phyloP scores from a whole-genome alignment of 805 yeast species.

The Candida palmyrensis region DNA sequence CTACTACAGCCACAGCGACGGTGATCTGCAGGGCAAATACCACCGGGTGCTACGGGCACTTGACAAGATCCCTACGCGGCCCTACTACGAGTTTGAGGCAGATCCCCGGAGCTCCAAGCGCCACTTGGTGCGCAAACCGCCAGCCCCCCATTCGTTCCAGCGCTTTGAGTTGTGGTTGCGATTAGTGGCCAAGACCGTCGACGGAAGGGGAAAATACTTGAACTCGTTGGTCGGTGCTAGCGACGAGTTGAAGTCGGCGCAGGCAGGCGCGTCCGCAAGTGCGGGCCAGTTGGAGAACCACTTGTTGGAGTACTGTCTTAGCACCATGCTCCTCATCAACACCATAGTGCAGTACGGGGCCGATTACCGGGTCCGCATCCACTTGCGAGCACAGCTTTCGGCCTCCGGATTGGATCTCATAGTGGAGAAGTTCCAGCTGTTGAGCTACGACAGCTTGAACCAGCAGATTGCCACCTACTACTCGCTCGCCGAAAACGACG shows the following conservation, averaged over 20 bases:
- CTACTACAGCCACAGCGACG: constrained; percentile 26
- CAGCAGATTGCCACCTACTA: constrained; percentile 64
- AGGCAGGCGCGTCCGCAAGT: constrained; percentile 31
- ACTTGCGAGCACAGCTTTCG: constrained; percentile 55
- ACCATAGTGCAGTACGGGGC: constrained; percentile 50
- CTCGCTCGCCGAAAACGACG: constrained; percentile 52
- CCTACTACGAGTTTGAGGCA: constrained; percentile 34
- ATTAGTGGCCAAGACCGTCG: constrained; percentile 60
- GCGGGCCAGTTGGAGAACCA: constrained; percentile 53
- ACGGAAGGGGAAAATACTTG: constrained; percentile 77
- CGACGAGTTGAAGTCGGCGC: constrained; percentile 59
- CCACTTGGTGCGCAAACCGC: constrained; percentile 31
- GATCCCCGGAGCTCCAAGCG: constrained; percentile 10
- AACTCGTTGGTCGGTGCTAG: constrained; percentile 93
- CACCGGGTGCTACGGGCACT: constrained; percentile 53
- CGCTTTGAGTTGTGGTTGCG: constrained; percentile 70
- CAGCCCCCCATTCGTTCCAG: constrained; percentile 31
- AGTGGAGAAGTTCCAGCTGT: constrained; percentile 44
- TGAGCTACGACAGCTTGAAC: constrained; percentile 54
- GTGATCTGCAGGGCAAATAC: constrained; percentile 39
- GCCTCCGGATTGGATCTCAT: constrained; percentile 53
- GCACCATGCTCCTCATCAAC: constrained; percentile 66
- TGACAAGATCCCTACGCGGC: constrained; percentile 35
- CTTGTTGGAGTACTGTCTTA: constrained; percentile 63
- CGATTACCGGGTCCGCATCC: constrained; percentile 44